Base-by-base conservation (phyloP, 257 asterid species). In the Echites panduratus region DNA sequence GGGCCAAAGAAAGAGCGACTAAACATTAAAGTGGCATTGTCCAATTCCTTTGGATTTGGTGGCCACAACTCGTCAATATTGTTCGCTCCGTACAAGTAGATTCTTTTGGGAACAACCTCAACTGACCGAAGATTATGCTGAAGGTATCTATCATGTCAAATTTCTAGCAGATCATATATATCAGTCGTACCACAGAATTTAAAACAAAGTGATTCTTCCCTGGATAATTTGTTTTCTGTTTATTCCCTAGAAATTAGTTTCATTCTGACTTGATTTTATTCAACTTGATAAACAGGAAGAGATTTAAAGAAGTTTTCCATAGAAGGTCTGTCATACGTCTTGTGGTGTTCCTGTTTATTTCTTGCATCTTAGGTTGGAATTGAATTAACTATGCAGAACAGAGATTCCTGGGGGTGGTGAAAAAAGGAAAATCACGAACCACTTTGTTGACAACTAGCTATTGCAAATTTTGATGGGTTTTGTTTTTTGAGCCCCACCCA, bases 51-150 rank as follows among this genome's bases (percentile, higher is more conserved):
- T 71, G 98, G 98, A 52, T 92, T 92, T 71, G 97, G 98, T 62
- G 98, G 98, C 71, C 98, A 92, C 76, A 92, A 92, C 74, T 92
- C 98, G 19, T 92, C 98, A 29, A 90, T 92, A 65, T 79, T 92
- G 74, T 92, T 92, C 66, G 94, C 98, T 73, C 97, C 98, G 3
- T 90, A 75, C 85, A 73, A 85, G 79, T 92, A 89, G 93, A 84
- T 68, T 56, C 22, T 68, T 70, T 53, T 24, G 27, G 47, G 73
- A 48, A 66, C 78, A 40, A 66, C 77, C 70, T 67, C 71, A 73
- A 32, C 73, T 70, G 76, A 61, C 56, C 41, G 47, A 71, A 68
- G 43, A 72, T 74, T 35, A 47, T 67, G 50, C 68, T 47, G 54
- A 75, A 80, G 93, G 90, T 90, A 85, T 57, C 85, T 38, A 67